phyloP scores from a whole-genome alignment of 768 basidiomycete species.

The Galerina sulciceps region DNA sequence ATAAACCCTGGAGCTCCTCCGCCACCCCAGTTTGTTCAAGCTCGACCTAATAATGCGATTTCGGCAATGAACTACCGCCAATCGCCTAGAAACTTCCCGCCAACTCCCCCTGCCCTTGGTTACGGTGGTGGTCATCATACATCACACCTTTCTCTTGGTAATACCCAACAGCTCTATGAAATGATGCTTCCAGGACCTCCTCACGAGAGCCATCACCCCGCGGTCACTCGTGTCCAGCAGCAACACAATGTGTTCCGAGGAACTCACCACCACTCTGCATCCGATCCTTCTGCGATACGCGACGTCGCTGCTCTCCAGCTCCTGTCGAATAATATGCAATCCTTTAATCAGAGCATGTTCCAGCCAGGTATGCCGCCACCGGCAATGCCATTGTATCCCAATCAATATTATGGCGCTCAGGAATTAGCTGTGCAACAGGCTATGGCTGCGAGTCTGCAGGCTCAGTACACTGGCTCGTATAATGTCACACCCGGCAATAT shows the following conservation, averaged over 20 bases:
- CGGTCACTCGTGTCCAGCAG: slow-evolving; percentile 78
- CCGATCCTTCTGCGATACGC: slow-evolving; percentile 78
- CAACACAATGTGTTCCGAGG: slow-evolving; percentile 76
- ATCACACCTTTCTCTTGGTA: slow-evolving; percentile 73
- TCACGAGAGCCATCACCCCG: slow-evolving; percentile 62
- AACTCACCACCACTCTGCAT: slow-evolving; percentile 82
- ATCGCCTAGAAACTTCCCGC: slow-evolving; percentile 61
- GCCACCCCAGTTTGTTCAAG: slow-evolving; percentile 52
- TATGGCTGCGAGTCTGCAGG: slow-evolving; percentile 67
- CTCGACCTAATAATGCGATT: slow-evolving; percentile 53
- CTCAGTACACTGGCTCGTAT: slow-evolving; percentile 63
- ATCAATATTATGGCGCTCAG: slow-evolving; percentile 68
- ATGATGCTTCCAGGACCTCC: slow-evolving; percentile 69
- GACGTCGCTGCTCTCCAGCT: slow-evolving; percentile 72
- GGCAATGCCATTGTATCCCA: slow-evolving; percentile 67
- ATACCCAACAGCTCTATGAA: slow-evolving; percentile 78
- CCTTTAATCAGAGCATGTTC: slow-evolving; percentile 65
- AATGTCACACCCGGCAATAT: slow-evolving; percentile 33
- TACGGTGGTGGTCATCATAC: slow-evolving; percentile 59
- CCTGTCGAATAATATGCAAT: slow-evolving; percentile 55
- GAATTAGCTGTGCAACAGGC: slow-evolving; percentile 56
- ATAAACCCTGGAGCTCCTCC: slow-evolving; percentile 33
- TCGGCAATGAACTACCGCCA: slow-evolving; percentile 63
- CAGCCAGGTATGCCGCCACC: slow-evolving; percentile 51
- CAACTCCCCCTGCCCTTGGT: slow-evolving; percentile 56